These are phyloP conservation scores for Collybia mongolica DNA, from an alignment of 768 basidiomycete genomes.

Conservation along the genomic window DNA sequence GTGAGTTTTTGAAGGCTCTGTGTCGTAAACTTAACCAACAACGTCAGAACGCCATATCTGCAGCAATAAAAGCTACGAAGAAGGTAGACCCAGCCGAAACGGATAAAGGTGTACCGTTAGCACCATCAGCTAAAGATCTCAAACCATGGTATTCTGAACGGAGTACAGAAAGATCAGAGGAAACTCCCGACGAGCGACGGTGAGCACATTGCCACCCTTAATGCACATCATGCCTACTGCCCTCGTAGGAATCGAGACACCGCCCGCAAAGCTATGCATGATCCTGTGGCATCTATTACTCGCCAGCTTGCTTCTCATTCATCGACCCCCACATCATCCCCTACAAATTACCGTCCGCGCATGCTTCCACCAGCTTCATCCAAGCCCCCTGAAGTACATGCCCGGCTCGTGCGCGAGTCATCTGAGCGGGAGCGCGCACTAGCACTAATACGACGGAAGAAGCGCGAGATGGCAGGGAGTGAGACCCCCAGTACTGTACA, in stretches of 20 bases:
- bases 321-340: conserved; percentile 16
- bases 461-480: conserved; percentile 60
- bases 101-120: conserved; percentile 73
- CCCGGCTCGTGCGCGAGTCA: conserved; percentile 68
- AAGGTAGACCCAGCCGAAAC: conserved; percentile 47
- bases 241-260: conserved; percentile 58
- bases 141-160: conserved; percentile 73
- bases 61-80: conserved; percentile 47
- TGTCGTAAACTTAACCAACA: neutral
- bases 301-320: conserved; percentile 52
- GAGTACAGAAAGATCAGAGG: conserved; percentile 10
- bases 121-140: conserved; percentile 73
- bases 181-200: conserved; percentile 30
- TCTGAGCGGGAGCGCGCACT: conserved; percentile 73
- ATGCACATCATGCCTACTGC: neutral
- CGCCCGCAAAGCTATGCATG: conserved; percentile 58
- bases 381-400: conserved; percentile 44
- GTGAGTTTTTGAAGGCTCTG: conserved; percentile 30
- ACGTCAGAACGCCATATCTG: conserved; percentile 41
- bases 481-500: conserved; percentile 72
- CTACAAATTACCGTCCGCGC: conserved; percentile 13
- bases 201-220: conserved; percentile 14
- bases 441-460: conserved; percentile 67
- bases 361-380: conserved; percentile 18
- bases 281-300: conserved; percentile 76